phyloP scores from a whole-genome alignment of 2,329 filamentous ascomycete genomes.

The Plenodomus biglobosus region DNA sequence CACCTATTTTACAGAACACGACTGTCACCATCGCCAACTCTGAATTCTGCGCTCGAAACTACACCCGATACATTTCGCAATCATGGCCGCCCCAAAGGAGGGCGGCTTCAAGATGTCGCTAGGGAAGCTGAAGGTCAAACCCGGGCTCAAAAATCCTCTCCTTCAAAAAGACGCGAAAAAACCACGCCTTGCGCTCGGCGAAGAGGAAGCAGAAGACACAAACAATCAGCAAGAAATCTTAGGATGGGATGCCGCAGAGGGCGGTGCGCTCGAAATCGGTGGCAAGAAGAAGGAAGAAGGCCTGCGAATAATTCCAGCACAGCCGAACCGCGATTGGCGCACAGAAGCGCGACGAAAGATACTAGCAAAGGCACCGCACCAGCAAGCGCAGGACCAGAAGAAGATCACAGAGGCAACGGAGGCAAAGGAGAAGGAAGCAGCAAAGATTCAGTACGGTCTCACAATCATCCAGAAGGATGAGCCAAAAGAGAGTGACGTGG shows the following conservation, averaged over 20 bases:
- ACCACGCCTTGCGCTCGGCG: conserved; percentile 31
- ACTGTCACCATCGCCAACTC: background rate
- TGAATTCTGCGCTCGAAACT: background rate
- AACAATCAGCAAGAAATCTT: conserved; percentile 49
- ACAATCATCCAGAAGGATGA: conserved; percentile 50
- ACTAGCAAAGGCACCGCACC: conserved; percentile 60
- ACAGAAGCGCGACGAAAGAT: conserved; percentile 56
- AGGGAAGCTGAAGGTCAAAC: conserved; percentile 31
- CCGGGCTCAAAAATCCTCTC: conserved; percentile 24
- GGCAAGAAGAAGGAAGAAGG: conserved; percentile 45
- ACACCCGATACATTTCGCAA: background rate
- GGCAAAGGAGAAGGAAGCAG: conserved; percentile 39
- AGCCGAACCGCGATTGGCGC: conserved; percentile 65
- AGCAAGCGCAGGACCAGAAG: conserved; percentile 40
- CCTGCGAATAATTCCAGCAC: conserved; percentile 59
- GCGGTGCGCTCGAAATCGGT: conserved; percentile 50
- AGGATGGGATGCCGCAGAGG: conserved; percentile 56
- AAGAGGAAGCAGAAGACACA: conserved; percentile 35
- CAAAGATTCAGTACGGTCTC: conserved; percentile 55
- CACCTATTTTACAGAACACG: background rate
- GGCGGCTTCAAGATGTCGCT: conserved; percentile 44
- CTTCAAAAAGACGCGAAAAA: conserved; percentile 27
- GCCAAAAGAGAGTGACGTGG: conserved; percentile 9
- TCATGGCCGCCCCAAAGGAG: conserved; percentile 34
- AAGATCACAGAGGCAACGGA: conserved; percentile 24